Base-by-base conservation (phyloP, 2,329 filamentous ascomycete genomes). In the Fusarium mangiferae region DNA sequence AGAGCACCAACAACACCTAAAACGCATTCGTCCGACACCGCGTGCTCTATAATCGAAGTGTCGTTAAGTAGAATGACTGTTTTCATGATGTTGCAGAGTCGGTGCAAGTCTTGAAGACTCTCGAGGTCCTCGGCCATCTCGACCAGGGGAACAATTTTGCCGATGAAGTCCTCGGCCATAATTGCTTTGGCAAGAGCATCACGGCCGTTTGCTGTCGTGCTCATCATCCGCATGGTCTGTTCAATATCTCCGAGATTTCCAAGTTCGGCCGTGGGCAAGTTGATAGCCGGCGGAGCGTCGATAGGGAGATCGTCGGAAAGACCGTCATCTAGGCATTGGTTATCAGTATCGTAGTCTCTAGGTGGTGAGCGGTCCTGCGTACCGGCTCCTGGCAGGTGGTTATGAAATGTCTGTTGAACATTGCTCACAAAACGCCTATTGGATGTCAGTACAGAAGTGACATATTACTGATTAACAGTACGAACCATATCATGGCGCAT, bases 71-170 rank as follows among this genome's bases (percentile, higher is more conserved):
- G 86, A 61, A 99, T 97, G 64, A 98, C 89, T 67, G 93, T 93
- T 87, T 99, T 99, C 94, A 98, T 96, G 81, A 99, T 98, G 81
- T 95, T 98, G 89, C 96, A 99, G 51, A 99, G 86, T 54, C 93
- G 91, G 82, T 98, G 96, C 68, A 99, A 85, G 80, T 98, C 96
- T 28, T 90, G 84, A 14, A 97, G 85, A 81, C 94, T 95, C 83
- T 99, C 94, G 68, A 98, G 88, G 78, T 98, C 94, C 82, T 99
- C 96, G 15, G 96, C 96, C 84, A 94, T 92, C 67, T 93, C 90
- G 52, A 99, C 94, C 57, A 98, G 83, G 3, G 94, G 94, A 58
- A 96, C 92, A 57, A 99, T 87, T 81, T 96, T 97, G 74, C 90
- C 85, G 71, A 99, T 94, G 81, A 98, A 98, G 72, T 96, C 92